These are phyloP conservation scores for Aspergillus hortae DNA, from an alignment of 2,329 filamentous ascomycete genomes.

Conservation along the genomic window DNA sequence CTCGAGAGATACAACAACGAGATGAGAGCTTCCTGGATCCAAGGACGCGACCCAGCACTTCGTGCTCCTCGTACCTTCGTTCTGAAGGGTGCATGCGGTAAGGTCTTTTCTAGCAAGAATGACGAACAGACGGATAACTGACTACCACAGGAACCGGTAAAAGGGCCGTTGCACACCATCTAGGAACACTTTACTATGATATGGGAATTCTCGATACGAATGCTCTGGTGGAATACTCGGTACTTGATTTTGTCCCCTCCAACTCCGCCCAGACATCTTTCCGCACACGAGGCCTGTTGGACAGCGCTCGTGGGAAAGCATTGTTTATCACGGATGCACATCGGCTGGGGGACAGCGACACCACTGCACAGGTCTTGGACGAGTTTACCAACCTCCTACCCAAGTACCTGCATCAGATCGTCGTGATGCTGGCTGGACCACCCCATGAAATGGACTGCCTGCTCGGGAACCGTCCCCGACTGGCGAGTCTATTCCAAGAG, in stretches of 20 bases:
- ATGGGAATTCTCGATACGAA: conserved; percentile 16
- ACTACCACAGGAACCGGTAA: conserved; percentile 13
- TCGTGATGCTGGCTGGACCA: conserved; percentile 17
- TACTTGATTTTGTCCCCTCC: conserved; percentile 10
- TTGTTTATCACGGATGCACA: conserved; percentile 18
- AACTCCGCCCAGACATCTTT: conserved; percentile 5
- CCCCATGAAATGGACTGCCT: conserved; percentile 16
- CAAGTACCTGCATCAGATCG: conserved; percentile 10
- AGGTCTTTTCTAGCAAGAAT: background rate
- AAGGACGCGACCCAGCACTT: conserved; percentile 11
- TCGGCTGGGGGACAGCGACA: conserved; percentile 13
- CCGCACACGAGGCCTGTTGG: conserved; percentile 11
- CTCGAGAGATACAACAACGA: conserved; percentile 18
- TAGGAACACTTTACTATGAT: conserved; percentile 17
- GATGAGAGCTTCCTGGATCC: conserved; percentile 18
- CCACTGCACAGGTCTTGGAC: conserved; percentile 9
- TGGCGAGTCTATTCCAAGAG: conserved; percentile 17
- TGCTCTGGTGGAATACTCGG: conserved; percentile 14
- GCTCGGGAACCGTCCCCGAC: conserved; percentile 14
- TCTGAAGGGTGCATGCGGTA: conserved; percentile 19
- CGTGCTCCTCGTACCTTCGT: conserved; percentile 15
- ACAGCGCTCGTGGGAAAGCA: conserved; percentile 12
- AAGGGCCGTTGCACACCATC: conserved; percentile 12
- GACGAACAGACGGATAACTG: background rate
- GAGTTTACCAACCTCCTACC: conserved; percentile 17